Base-by-base conservation (phyloP, 805 yeast species). In the Candida orba region DNA sequence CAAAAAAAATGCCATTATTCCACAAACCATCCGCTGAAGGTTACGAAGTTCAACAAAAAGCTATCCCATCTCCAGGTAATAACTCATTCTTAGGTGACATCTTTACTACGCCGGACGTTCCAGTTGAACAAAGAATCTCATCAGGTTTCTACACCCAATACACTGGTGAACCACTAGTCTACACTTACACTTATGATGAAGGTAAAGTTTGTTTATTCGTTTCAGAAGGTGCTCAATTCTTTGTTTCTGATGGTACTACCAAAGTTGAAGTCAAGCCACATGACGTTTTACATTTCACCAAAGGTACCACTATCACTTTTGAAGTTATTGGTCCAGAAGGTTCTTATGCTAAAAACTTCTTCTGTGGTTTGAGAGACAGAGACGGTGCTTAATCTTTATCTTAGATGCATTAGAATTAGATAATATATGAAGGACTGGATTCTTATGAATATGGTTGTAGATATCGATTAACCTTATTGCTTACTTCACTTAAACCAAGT, bases 101-200 rank as follows among this genome's bases (percentile, higher is more conserved):
- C 49, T 76, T 76, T 67, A 72, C 79, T 65, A 71, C 79, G 35
- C 76, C 84, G 22, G 79, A 76, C 24, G 81, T 79, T 43, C 79
- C 77, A 53, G 61, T 68, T 40, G 86, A 76, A 40, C 63, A 79
- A 59, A 77, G 76, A 60, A 76, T 81, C 51, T 64, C 80, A 15
- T 70, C 80, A 59, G 89, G 89, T 41, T 81, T 81, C 68, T 81
- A 76, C 73, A 73, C 69, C 56, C 87, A 81, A 65, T 82, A 78
- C 62, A 66, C 68, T 44, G 88, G 88, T 46, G 79, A 76, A 60
- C 76, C 82, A 39, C 71, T 81, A 58, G 84, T 75, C n/a, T 81
- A 81, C 72, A 62, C 67, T 44, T 81, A 81, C 66, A 67, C 65
- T 56, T 76, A 80, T 64, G 85, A 81, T 58, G 88, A 80, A 67